Evolutionary conservation across 345 rosid genomes (phyloP), one percentile per base, ranked within the genome.

Genomic region (Corchorus olitorius): DNA sequence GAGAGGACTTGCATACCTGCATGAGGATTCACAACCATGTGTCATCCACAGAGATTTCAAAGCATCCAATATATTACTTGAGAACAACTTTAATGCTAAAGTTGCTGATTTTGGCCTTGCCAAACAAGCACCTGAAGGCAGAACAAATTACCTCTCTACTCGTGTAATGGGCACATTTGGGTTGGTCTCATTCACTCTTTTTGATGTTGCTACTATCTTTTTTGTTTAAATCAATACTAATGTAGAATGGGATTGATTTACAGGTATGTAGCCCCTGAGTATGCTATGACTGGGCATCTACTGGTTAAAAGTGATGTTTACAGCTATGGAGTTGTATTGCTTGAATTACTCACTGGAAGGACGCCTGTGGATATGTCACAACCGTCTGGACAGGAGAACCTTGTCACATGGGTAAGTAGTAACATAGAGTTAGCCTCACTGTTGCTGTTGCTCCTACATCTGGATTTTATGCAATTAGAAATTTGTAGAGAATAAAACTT

Each of bases 131-230:
- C 99, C 99, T 59, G 99, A 96, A 90, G 98, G 99, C 87, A 90
- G 94, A 87, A 83, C 90, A 80, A 96, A 91, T 86, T 89, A 93
- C 85, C 87, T 93, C 48, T 93, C 99, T 54, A 96, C 99, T 75
- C 97, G 99, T 61, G 99, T 96, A 70, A 96, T 96, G 99, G 99
- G 99, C 79, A 96, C 99, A 22, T 96, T 96, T 82, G 98, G 99
- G 99, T 96, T 71, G 81, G 97, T 82, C 54, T 73, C 72, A 50
- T 45, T 84, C 56, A 65, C 74, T 72, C 69, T 53, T 20, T 8
- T 7, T 19, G 27, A 8, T 49, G 13, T 52, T 63, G 50, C n/a
- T 49, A 66, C n/a, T 49, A 66, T 78, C 39, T 71, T 53, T 16
- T 53, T 16, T 59, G 45, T 41, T 52, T 46, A 19, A 61, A 35